Conservation (phyloP, 2,329 filamentous ascomycete genomes). For the Gremmenia infestans region DNA sequence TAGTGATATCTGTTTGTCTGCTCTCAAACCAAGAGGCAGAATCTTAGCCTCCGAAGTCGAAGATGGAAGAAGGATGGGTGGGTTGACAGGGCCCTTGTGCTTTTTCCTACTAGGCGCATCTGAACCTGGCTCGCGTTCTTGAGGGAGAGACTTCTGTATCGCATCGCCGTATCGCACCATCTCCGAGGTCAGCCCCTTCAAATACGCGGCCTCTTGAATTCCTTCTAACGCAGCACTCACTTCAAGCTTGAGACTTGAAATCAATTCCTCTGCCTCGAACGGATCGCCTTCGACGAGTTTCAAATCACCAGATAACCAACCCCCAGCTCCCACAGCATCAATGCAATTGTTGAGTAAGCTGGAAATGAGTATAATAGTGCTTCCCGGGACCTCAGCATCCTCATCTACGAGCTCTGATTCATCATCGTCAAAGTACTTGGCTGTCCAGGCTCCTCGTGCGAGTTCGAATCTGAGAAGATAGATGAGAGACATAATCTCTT, state of each 20-base stretch:
- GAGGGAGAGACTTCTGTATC: constrained; percentile 18
- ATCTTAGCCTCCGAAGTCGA: constrained; percentile 41
- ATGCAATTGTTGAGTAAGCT: constrained; percentile 68
- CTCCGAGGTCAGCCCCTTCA: constrained; percentile 61
- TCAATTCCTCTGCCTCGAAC: constrained; percentile 54
- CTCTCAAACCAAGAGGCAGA: constrained; percentile 70
- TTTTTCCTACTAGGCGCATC: constrained; percentile 9
- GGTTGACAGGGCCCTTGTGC: constrained; percentile 30
- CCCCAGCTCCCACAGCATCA: constrained; percentile 68
- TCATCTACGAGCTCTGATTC: constrained; percentile 43
- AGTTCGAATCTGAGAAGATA: constrained; percentile 69
- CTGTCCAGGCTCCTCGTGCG: constrained; percentile 70
- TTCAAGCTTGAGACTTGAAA: constrained; percentile 62
- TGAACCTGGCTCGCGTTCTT: background rate
- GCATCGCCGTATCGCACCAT: constrained; percentile 55
- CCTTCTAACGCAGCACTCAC: constrained; percentile 67
- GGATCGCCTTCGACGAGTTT: constrained; percentile 44
- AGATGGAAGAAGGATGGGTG: constrained; percentile 41
- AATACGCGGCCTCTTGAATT: constrained; percentile 61
- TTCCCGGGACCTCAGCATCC: constrained; percentile 52
- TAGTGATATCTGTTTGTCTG: constrained; percentile 43
- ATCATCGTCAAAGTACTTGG: constrained; percentile 59
- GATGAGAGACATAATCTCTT: constrained; percentile 67
- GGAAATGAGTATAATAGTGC: constrained; percentile 65
- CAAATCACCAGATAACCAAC: constrained; percentile 64